These are phyloP conservation scores for Coccomyxa sp. DNA, from an alignment of 139 green algal species.

Conservation along the genomic window DNA sequence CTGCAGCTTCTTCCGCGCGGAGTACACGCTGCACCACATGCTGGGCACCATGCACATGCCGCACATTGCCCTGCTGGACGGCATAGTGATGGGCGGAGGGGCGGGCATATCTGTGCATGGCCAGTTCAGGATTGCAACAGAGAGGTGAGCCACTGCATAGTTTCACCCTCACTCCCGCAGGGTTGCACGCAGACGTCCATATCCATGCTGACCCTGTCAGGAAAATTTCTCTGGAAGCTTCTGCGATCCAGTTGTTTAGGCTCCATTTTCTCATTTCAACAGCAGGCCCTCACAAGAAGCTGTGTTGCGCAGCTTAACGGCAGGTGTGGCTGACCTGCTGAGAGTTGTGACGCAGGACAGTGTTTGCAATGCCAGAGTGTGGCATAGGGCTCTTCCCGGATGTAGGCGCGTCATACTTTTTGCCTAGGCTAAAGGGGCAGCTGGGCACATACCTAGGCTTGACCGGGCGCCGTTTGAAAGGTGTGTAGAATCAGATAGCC, in stretches of 20 bases:
- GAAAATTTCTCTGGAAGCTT: too few relatives aligned
- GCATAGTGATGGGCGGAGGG: conserved; percentile 91
- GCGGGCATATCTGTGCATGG: conserved; percentile 85
- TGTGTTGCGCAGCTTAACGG: too few relatives aligned
- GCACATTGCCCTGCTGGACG: conserved; percentile 86
- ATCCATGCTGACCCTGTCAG: too few relatives aligned
- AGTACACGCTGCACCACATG: conserved; percentile 51
- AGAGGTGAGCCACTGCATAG: too few relatives aligned
- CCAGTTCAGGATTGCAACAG: conserved; percentile 82
- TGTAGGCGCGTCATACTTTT: conserved; percentile 83
- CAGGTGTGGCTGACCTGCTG: too few relatives aligned
- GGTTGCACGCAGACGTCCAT: too few relatives aligned
- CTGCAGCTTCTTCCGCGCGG: conserved; percentile 39
- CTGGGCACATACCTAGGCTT: conserved; percentile 79
- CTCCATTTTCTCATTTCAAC: too few relatives aligned
- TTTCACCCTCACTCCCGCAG: too few relatives aligned
- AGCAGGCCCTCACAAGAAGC: too few relatives aligned
- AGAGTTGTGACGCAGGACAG: conserved; percentile 54
- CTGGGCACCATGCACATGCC: conserved; percentile 36
- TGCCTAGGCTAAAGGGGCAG: conserved; percentile 52
- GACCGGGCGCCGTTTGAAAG: conserved; percentile 73
- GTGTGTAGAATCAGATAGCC: conserved; percentile 18
- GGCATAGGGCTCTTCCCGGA: conserved; percentile 96
- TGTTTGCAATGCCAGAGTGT: conserved; percentile 98
- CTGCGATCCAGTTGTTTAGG: too few relatives aligned